Percentiles rank a stretch among this genome's conserved stretches.
These are phyloP conservation scores for Naematelia aurantialba DNA, from an alignment of 768 basidiomycete species.

Conservation along the genomic window DNA sequence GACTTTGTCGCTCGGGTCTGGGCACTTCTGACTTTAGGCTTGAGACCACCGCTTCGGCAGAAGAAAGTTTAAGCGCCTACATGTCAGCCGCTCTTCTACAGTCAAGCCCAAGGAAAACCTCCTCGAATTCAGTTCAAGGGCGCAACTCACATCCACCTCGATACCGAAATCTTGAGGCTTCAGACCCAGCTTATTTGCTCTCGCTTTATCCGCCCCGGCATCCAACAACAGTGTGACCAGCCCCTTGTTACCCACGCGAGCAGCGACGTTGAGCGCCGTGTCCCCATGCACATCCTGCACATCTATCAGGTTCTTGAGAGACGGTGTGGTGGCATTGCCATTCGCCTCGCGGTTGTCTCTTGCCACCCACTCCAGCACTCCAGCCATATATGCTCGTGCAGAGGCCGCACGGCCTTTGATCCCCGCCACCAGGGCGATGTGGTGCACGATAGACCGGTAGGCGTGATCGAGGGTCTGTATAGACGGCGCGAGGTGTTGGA, in stretches of 20 bases:
- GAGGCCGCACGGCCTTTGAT: conserved; percentile 78
- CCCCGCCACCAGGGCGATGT: conserved; percentile 83
- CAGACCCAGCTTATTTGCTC: conserved; percentile 88
- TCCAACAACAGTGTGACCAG: conserved; percentile 82
- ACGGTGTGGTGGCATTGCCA: background rate
- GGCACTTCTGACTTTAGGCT: conserved; percentile 69
- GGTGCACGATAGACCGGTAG: conserved; percentile 81
- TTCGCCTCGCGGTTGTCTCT: conserved; percentile 52
- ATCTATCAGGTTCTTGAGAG: conserved; percentile 65
- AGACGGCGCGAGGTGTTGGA: conserved; percentile 64
- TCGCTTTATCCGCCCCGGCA: conserved; percentile 82
- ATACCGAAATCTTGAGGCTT: conserved; percentile 93
- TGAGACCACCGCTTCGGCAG: conserved; percentile 72
- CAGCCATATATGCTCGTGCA: conserved; percentile 87
- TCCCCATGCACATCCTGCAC: conserved; percentile 93
- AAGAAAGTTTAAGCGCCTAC: conserved; percentile 31
- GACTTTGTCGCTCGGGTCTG: conserved; percentile 74
- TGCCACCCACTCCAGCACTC: conserved; percentile 77
- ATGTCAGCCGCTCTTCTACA: conserved; percentile 5
- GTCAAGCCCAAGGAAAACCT: background rate
- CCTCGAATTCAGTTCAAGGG: background rate
- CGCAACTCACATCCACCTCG: conserved; percentile 69
- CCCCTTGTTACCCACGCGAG: conserved; percentile 83
- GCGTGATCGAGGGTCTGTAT: conserved; percentile 86
- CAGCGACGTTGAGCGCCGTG: conserved; percentile 91